These are phyloP conservation scores for Pseudocohnilembus persalinus DNA, from an alignment of 169 alveolate species.

Conservation along the genomic window DNA sequence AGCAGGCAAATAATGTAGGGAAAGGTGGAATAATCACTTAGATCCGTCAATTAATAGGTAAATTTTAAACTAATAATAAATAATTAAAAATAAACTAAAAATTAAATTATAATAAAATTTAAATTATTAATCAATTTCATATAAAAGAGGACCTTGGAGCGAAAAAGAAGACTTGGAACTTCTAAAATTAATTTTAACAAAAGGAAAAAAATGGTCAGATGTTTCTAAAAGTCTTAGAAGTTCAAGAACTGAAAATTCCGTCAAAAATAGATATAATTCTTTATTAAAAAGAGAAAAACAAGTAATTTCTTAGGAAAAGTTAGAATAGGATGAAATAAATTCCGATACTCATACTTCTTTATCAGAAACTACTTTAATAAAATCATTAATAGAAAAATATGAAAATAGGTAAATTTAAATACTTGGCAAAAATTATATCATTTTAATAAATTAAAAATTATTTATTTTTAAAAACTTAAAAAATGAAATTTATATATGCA, in stretches of 20 bases:
- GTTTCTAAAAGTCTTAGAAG: slow-evolving; percentile 33
- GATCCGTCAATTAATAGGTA: slow-evolving; percentile 45
- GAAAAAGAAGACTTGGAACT: slow-evolving; percentile 34
- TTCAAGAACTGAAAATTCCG: slow-evolving; percentile 41
- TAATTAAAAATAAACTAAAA: neutral
- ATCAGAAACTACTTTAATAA: neutral
- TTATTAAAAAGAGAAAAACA: slow-evolving; percentile 33
- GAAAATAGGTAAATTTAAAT: neutral
- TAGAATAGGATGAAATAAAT: neutral
- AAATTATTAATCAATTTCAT: neutral
- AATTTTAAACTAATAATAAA: neutral
- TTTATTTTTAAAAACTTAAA: too few relatives aligned
- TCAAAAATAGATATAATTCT: slow-evolving; percentile 42
- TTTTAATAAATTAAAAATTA: too few relatives aligned
- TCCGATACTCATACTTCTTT: neutral
- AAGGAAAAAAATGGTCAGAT: slow-evolving; percentile 50
- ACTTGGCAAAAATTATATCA: neutral
- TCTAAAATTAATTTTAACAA: slow-evolving; percentile 8
- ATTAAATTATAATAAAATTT: neutral
- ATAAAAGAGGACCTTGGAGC: slow-evolving; percentile 34
- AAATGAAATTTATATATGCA: too few relatives aligned
- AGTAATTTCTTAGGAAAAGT: neutral
- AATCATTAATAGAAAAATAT: slow-evolving; percentile 1
- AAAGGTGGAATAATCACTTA: slow-evolving; percentile 46
- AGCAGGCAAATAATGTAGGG: slow-evolving; percentile 45